phyloP scores from a whole-genome alignment of 805 yeast species.

The Saccharomycopsis javanensis region DNA sequence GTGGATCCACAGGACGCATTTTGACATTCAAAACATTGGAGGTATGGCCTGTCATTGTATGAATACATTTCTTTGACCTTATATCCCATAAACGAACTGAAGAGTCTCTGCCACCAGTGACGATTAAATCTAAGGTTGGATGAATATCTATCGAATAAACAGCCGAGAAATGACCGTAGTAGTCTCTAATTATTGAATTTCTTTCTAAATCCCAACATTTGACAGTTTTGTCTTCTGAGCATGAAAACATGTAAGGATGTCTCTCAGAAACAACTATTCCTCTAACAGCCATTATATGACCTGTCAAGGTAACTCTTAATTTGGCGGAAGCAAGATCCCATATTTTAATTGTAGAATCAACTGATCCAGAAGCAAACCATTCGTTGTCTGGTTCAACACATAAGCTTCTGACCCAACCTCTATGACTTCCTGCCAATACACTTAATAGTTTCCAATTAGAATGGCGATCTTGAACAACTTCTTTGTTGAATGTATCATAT shows the following conservation, averaged over 20 bases:
- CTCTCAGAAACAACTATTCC: conserved; percentile 61
- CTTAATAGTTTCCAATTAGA: conserved; percentile 63
- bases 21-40: conserved; percentile 61
- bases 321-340: conserved; percentile 79
- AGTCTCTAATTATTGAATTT: conserved; percentile 71
- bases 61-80: conserved; percentile 63
- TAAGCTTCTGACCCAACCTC: conserved; percentile 85
- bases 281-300: conserved; percentile 85
- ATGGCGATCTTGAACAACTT: conserved; percentile 25
- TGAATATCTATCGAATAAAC: conserved; percentile 77
- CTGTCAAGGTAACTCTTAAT: conserved; percentile 69
- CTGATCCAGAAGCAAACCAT: conserved; percentile 89
- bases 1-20: conserved; percentile 72
- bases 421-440: conserved; percentile 71
- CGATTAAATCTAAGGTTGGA: conserved; percentile 75
- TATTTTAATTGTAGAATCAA: conserved; percentile 78
- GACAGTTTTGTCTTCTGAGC: conserved; percentile 87
- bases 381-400: conserved; percentile 77
- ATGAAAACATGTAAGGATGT: conserved; percentile 83
- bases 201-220: conserved; percentile 95
- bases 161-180: conserved; percentile 90
- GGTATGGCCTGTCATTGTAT: conserved; percentile 75
- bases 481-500: background rate
- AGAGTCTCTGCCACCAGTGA: conserved; percentile 84
- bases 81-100: conserved; percentile 91